A percentile compares a stretch with the other conserved stretches of the same genome.
phyloP scores from a whole-genome alignment of 2,329 filamentous ascomycete genomes.

The Fusarium subglutinans region DNA sequence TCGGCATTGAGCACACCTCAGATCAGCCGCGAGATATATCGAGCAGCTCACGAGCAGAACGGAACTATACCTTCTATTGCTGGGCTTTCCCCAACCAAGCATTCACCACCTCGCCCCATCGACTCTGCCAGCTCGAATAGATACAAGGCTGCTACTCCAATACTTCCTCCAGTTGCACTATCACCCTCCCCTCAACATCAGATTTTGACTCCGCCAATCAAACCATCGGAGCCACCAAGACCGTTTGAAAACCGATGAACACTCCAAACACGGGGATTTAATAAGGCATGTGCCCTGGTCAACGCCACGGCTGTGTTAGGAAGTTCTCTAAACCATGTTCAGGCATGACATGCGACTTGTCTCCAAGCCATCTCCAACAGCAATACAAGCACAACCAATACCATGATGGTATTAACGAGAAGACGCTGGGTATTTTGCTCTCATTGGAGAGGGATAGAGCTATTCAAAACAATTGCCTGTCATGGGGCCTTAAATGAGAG shows the following conservation, averaged over 20 bases:
- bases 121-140: slow-evolving; percentile 41
- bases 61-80: slow-evolving; percentile 55
- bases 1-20: slow-evolving; percentile 43
- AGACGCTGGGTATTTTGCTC: background rate
- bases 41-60: slow-evolving; percentile 39
- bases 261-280: background rate
- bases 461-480: slow-evolving; percentile 4
- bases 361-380: background rate
- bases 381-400: slow-evolving; percentile 5
- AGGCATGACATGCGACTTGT: background rate
- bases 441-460: background rate
- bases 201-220: slow-evolving; percentile 70
- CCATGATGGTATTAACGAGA: slow-evolving; percentile 1
- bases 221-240: slow-evolving; percentile 45
- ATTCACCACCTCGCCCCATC: slow-evolving; percentile 55
- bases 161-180: slow-evolving; percentile 67
- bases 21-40: slow-evolving; percentile 42
- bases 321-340: background rate
- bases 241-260: slow-evolving; percentile 32
- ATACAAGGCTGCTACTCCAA: slow-evolving; percentile 50
- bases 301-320: slow-evolving; percentile 15
- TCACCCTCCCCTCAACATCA: slow-evolving; percentile 66
- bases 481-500: slow-evolving; percentile 2
- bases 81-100: slow-evolving; percentile 63
- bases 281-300: slow-evolving; percentile 6